Conservation (phyloP, 768 basidiomycete genomes). For the Leucogyrophana mollusca region DNA sequence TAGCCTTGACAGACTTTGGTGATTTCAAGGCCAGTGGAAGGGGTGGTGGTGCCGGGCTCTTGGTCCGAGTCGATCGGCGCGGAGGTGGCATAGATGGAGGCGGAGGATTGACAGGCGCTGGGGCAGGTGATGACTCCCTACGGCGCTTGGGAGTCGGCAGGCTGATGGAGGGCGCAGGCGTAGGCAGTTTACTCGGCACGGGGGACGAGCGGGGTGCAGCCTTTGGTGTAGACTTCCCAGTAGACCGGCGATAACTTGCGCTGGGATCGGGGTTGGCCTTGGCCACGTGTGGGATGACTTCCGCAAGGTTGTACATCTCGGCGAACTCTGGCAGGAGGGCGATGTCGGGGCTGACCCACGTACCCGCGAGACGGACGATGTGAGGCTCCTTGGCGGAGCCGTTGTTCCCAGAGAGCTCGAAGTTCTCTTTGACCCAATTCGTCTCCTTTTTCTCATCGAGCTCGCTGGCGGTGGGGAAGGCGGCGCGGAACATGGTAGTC, state of each 20-base stretch:
- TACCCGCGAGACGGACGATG: slow-evolving; percentile 81
- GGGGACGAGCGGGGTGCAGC: slow-evolving; percentile 26
- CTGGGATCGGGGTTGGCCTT: slow-evolving; percentile 76
- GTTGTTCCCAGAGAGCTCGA: slow-evolving; percentile 78
- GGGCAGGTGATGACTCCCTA: slow-evolving; percentile 54
- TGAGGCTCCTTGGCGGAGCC: slow-evolving; percentile 57
- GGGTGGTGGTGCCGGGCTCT: slow-evolving; percentile 36
- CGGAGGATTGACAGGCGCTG: slow-evolving; percentile 12
- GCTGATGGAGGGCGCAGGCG: slow-evolving; percentile 35
- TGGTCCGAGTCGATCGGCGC: slow-evolving; percentile 42
- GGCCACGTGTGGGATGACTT: slow-evolving; percentile 64
- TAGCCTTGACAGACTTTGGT: slow-evolving; percentile 22
- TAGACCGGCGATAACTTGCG: slow-evolving; percentile 74
- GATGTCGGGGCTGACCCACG: slow-evolving; percentile 71
- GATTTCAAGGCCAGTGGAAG: slow-evolving; percentile 31
- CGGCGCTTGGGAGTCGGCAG: slow-evolving; percentile 61
- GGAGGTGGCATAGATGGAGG: slow-evolving; percentile 36
- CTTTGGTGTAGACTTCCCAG: slow-evolving; percentile 28
- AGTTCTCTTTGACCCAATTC: slow-evolving; percentile 78
- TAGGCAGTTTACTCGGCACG: slow-evolving; percentile 26
- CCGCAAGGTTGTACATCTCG: slow-evolving; percentile 58
- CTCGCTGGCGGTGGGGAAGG: slow-evolving; percentile 81
- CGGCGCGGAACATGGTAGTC: slow-evolving; percentile 96
- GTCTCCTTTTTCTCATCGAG: slow-evolving; percentile 77
- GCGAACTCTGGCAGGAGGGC: slow-evolving; percentile 63